A percentile compares a stretch with the other conserved stretches of the same genome.
These are phyloP conservation scores for Lactarius quietus DNA, from an alignment of 768 basidiomycete genomes.

Conservation along the genomic window DNA sequence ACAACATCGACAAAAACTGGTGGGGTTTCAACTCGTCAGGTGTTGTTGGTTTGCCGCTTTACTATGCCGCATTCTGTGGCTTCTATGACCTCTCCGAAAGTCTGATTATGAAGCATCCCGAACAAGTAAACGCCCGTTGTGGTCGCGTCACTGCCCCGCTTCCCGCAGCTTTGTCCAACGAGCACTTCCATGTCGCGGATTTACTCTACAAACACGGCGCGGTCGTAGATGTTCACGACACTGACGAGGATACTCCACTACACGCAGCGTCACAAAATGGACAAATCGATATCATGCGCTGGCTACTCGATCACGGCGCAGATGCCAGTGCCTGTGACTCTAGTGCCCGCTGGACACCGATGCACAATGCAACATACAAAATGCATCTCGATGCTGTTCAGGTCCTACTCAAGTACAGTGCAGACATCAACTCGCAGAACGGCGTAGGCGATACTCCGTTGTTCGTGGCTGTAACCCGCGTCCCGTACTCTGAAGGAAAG, in stretches of 20 bases:
- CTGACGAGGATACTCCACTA: background rate
- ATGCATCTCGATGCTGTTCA: background rate
- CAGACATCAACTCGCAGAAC: too few species aligned
- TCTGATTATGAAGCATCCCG: background rate
- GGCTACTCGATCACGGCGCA: background rate
- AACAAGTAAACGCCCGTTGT: background rate
- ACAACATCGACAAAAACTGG: background rate
- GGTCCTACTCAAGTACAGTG: too few species aligned
- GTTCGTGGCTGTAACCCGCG: too few species aligned
- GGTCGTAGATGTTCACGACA: background rate
- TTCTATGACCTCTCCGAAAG: background rate
- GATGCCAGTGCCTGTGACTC: background rate
- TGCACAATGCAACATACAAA: background rate
- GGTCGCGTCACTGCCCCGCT: background rate
- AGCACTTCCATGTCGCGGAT: background rate
- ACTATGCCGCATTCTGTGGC: background rate
- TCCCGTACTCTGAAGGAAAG: too few species aligned
- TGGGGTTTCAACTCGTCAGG: accelerated
- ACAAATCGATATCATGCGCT: background rate
- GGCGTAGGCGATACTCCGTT: too few species aligned
- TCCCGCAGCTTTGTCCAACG: background rate
- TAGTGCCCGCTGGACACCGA: background rate
- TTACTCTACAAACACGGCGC: background rate
- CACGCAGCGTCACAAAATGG: accelerated
- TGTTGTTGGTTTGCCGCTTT: background rate